Evolutionary conservation across 2,329 filamentous ascomycete genomes (phyloP).

Genomic region (Bipolaris gigantea): DNA sequence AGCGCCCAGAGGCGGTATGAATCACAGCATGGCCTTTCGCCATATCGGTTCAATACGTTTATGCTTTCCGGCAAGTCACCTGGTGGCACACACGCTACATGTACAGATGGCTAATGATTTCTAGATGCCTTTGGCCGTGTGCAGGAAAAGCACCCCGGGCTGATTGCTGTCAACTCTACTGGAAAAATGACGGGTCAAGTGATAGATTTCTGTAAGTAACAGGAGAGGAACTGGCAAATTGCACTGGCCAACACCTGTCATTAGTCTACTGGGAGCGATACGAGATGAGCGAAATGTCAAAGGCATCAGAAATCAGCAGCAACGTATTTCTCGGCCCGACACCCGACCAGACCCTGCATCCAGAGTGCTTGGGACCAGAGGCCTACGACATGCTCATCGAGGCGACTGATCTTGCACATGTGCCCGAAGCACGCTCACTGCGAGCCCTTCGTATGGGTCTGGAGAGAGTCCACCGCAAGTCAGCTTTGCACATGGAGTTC

Average conservation of each 20-base stretch:
- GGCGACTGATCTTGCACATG: conserved; percentile 78
- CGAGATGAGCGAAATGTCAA: conserved; percentile 94
- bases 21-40: conserved; percentile 62
- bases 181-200: conserved; percentile 75
- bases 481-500: conserved; percentile 71
- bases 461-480: conserved; percentile 47
- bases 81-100: no score
- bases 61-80: conserved; percentile 64
- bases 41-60: conserved; percentile 80
- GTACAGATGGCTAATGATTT: conserved; percentile 12
- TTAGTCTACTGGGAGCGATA: conserved; percentile 76
- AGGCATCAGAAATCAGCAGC: conserved; percentile 80
- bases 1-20: conserved; percentile 74
- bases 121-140: conserved; percentile 52
- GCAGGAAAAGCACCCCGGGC: conserved; percentile 67
- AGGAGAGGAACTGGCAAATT: no score
- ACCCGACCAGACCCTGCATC: conserved; percentile 64
- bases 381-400: conserved; percentile 86
- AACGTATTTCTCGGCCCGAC: conserved; percentile 93
- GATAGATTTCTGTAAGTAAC: conserved; percentile 73
- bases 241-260: background rate
- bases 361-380: conserved; percentile 48
- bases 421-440: conserved; percentile 70
- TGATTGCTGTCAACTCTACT: conserved; percentile 74
- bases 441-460: conserved; percentile 62